These are phyloP conservation scores for Vitis hybrid DNA, from an alignment of 177 flowering plant species.

Conservation along the genomic window DNA sequence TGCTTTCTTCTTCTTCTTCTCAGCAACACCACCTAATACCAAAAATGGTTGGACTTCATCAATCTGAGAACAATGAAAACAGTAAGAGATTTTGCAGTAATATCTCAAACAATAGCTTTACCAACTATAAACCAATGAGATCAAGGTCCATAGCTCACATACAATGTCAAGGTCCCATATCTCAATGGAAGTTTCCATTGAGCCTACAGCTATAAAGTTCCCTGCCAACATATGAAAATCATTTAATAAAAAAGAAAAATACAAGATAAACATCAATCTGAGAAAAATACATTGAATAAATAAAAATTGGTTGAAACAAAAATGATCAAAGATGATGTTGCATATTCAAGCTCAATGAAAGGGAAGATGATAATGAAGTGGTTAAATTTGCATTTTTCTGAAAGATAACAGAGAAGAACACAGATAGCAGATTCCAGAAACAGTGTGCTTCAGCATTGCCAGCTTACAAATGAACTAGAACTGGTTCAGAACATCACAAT, in stretches of 20 bases:
- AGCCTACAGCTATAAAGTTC: constrained; percentile 89
- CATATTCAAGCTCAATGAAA: too few species aligned
- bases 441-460: too few species aligned
- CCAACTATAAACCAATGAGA: neutral
- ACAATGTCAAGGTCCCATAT: constrained; percentile 97
- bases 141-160: constrained; percentile 25
- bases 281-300: neutral
- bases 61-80: constrained; percentile 43
- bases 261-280: neutral
- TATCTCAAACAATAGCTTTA: neutral
- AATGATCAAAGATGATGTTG: too few species aligned
- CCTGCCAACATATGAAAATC: constrained; percentile 46
- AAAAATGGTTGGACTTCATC: constrained; percentile 78
- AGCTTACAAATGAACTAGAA: too few species aligned
- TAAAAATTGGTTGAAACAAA: too few species aligned
- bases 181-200: constrained; percentile 93
- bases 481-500: too few species aligned
- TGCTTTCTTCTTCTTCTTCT: constrained; percentile 53
- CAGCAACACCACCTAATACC: constrained; percentile 66
- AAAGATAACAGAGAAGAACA: too few species aligned
- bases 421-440: too few species aligned
- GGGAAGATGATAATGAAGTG: too few species aligned
- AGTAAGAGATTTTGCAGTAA: neutral
- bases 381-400: too few species aligned
- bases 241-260: neutral